Evolutionary conservation across 2,329 filamentous ascomycete species (phyloP).

Genomic region (Colletotrichum tropicicola): DNA sequence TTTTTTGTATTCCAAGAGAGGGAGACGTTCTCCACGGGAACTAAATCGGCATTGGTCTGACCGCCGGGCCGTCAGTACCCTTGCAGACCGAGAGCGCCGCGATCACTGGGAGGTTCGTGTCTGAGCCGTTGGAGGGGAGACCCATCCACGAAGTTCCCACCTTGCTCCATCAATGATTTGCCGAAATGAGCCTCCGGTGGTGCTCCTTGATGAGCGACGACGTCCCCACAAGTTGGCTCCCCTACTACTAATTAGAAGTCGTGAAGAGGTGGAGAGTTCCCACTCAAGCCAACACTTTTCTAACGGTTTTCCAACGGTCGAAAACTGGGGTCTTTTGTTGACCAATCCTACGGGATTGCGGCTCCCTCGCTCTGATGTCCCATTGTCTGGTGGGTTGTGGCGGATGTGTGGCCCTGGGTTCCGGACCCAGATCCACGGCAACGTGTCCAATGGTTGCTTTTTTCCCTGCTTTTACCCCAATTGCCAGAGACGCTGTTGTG

Average conservation of each 20-base stretch:
- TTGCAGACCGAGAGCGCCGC: slow-evolving; percentile 5
- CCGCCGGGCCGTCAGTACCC: not conserved
- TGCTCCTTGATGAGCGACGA: not conserved
- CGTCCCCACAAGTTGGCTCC: slow-evolving; percentile 1
- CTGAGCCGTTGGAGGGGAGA: not conserved
- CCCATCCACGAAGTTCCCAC: not conserved
- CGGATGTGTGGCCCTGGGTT: not conserved
- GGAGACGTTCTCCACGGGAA: not conserved
- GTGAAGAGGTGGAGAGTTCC: not conserved
- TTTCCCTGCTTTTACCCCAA: not conserved
- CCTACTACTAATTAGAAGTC: not conserved
- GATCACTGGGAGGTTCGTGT: slow-evolving; percentile 8
- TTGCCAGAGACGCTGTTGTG: no score
- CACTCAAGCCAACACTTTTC: not conserved
- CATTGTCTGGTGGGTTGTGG: not conserved
- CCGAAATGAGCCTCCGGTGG: slow-evolving; percentile 10
- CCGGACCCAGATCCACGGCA: not conserved
- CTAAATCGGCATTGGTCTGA: not conserved
- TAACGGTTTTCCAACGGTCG: slow-evolving; percentile 9
- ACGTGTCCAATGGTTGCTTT: not conserved
- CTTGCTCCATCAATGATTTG: not conserved
- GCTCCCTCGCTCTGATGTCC: not conserved
- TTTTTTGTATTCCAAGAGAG: not conserved
- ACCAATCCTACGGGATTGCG: not conserved
- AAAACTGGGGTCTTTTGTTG: not conserved